A percentile compares a stretch with the other conserved stretches of the same genome.
Conservation (phyloP, 1,284 basidiomycete genomes). For the Ustilago shanxiensis region DNA sequence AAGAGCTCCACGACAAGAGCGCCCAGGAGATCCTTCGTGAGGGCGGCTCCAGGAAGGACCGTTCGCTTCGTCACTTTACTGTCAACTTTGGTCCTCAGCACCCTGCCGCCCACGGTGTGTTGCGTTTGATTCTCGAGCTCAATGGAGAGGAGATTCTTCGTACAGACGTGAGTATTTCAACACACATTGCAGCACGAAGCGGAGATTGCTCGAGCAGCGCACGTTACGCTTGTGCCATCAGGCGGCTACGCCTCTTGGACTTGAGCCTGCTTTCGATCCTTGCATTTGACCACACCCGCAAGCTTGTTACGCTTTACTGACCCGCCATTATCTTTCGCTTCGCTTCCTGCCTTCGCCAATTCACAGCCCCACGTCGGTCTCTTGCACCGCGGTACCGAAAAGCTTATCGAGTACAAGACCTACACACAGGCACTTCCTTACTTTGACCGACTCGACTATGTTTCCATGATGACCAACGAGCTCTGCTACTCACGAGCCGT, state of each 20-base stretch:
- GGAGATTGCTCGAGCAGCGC: too few relatives aligned
- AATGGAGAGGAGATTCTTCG: conserved; percentile 82
- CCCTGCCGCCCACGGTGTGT: conserved; percentile 97
- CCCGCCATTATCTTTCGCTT: background rate
- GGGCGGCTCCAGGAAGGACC: conserved; percentile 79
- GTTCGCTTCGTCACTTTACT: conserved; percentile 77
- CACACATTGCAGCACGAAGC: too few relatives aligned
- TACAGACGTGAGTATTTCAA: conserved; percentile 50
- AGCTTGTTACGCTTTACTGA: conserved; percentile 63
- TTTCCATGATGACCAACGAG: conserved; percentile 81
- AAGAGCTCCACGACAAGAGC: conserved; percentile 78
- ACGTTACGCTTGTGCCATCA: background rate
- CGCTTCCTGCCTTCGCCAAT: conserved; percentile 12
- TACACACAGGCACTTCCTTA: conserved; percentile 98
- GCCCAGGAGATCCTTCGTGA: conserved; percentile 84
- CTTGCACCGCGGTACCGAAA: conserved; percentile 96
- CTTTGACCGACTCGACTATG: conserved; percentile 98
- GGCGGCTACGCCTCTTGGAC: background rate
- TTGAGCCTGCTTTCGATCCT: background rate
- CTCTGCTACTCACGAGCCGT: conserved; percentile 96
- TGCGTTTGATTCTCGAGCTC: conserved; percentile 95
- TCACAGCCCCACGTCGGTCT: conserved; percentile 87
- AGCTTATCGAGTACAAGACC: conserved; percentile 99
- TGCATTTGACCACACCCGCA: background rate
- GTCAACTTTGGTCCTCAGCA: conserved; percentile 80